Conservation (phyloP, 1,284 basidiomycete genomes). For the Marasmius fiardii region DNA sequence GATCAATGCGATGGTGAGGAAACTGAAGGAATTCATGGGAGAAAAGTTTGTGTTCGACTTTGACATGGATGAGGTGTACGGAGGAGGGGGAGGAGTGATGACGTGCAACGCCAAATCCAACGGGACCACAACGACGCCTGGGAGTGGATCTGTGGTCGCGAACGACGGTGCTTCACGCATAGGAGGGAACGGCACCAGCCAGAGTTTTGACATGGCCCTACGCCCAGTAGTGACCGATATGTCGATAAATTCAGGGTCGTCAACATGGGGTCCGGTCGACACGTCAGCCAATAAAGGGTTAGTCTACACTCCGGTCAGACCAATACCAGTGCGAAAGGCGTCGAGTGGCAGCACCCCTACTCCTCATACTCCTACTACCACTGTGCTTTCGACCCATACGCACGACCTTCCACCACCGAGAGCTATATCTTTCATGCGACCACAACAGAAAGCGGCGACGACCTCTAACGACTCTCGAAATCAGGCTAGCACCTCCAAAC, state of each 20-base stretch:
- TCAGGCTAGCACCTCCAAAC: too few species aligned
- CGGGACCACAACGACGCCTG: not conserved
- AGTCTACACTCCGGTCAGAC: too few species aligned
- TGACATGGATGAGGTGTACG: not conserved
- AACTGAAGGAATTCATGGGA: not conserved
- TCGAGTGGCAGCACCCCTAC: not conserved
- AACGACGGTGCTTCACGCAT: too few species aligned
- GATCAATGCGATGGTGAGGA: conserved; percentile 1
- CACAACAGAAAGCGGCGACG: not conserved
- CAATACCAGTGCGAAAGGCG: not conserved
- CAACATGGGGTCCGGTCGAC: too few species aligned
- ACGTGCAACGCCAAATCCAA: not conserved
- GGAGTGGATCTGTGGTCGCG: too few species aligned
- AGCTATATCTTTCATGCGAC: not conserved
- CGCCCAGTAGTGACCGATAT: too few species aligned
- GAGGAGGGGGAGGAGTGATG: not conserved
- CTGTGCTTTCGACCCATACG: not conserved
- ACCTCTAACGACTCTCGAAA: too few species aligned
- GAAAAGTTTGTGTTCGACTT: not conserved
- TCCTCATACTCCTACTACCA: not conserved
- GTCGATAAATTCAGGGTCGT: too few species aligned
- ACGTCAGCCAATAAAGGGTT: too few species aligned
- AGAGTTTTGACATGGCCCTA: too few species aligned
- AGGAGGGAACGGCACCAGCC: too few species aligned
- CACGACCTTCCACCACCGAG: not conserved